Evolutionary conservation across 2,329 filamentous ascomycete genomes (phyloP).

Genomic region (Calcarisporium arbuscula): DNA sequence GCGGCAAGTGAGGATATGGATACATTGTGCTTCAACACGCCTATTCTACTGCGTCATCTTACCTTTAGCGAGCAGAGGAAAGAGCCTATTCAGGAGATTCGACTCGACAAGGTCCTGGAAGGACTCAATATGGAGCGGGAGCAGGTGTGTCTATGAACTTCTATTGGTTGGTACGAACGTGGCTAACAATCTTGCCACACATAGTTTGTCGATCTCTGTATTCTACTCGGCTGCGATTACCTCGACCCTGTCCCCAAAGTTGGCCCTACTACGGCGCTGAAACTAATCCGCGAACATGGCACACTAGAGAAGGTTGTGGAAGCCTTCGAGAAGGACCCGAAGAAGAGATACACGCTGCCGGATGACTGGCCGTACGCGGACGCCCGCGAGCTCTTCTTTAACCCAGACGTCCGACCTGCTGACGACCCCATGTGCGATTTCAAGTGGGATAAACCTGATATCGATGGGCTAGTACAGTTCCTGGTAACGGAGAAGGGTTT

Average conservation of each 20-base stretch:
- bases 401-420: constrained; percentile 79
- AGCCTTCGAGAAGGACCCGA: constrained; percentile 66
- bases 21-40: constrained; percentile 89
- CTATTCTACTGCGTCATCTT: constrained; percentile 83
- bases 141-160: constrained; percentile 51
- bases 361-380: constrained; percentile 97
- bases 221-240: constrained; percentile 95
- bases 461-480: constrained; percentile 84
- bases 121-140: constrained; percentile 82
- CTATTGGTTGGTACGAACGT: background rate
- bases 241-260: constrained; percentile 94
- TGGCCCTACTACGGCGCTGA: constrained; percentile 84
- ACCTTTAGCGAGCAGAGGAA: constrained; percentile 97
- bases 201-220: constrained; percentile 95
- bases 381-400: constrained; percentile 83
- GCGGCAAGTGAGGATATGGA: constrained; percentile 99
- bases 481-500: constrained; percentile 94
- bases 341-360: constrained; percentile 76
- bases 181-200: constrained; percentile 9
- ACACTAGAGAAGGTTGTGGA: constrained; percentile 83
- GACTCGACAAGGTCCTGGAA: constrained; percentile 77
- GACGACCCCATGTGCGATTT: constrained; percentile 88
- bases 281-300: constrained; percentile 88
- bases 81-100: constrained; percentile 94
- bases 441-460: constrained; percentile 93